Conservation (phyloP, 2,329 filamentous ascomycete genomes). For the Diaporthe destruens region DNA sequence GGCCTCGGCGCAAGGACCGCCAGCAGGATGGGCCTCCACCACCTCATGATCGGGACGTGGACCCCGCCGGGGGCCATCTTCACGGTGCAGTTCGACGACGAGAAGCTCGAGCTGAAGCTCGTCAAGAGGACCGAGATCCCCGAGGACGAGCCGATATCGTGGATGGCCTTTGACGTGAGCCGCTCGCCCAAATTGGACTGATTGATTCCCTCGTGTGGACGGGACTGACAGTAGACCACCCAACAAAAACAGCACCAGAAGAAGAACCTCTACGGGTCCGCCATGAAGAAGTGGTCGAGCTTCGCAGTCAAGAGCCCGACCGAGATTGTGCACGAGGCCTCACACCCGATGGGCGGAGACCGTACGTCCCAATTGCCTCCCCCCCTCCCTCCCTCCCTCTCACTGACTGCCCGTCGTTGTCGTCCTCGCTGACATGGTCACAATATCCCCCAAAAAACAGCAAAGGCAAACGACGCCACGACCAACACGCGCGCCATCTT, state of each 20-base stretch:
- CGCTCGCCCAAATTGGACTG: background rate
- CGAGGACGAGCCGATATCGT: slow-evolving; percentile 88
- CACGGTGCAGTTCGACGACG: slow-evolving; percentile 88
- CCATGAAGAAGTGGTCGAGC: slow-evolving; percentile 94
- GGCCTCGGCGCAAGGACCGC: background rate
- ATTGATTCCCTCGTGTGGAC: no score
- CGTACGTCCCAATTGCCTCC: slow-evolving; percentile 67
- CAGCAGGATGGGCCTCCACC: slow-evolving; percentile 79
- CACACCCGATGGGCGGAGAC: slow-evolving; percentile 81
- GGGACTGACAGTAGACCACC: background rate
- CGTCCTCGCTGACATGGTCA: slow-evolving; percentile 55
- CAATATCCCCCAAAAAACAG: background rate
- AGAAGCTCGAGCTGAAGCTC: slow-evolving; percentile 78
- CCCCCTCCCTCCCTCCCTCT: background rate
- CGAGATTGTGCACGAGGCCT: slow-evolving; percentile 80
- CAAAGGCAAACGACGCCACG: slow-evolving; percentile 74
- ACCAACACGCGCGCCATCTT: slow-evolving; percentile 93
- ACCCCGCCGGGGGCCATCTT: slow-evolving; percentile 91
- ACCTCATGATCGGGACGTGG: slow-evolving; percentile 94
- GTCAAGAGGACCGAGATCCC: slow-evolving; percentile 86
- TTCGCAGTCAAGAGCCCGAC: slow-evolving; percentile 81
- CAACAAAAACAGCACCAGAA: slow-evolving; percentile 79
- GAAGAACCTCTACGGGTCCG: slow-evolving; percentile 88
- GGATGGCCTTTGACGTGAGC: slow-evolving; percentile 90
- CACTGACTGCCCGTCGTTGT: background rate